Base-by-base conservation (phyloP, 345 rosid genomes). In the Pistacia vera region DNA sequence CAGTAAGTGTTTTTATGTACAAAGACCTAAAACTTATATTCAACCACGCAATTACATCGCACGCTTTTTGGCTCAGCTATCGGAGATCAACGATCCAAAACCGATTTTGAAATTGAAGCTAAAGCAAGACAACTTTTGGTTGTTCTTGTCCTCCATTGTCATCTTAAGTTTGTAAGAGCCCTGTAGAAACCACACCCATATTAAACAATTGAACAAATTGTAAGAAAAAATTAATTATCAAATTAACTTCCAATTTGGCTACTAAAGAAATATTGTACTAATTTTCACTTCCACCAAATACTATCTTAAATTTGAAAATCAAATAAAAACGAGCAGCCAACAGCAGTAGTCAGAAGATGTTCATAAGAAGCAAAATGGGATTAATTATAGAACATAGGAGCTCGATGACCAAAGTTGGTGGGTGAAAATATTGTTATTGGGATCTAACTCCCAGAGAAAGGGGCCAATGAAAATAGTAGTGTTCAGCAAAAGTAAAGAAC, bases 151-250 rank as follows among this genome's bases (percentile, higher is more conserved):
- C 22, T 74, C 74, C 71, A 91, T 85, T n/a, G 82, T 86, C 87
- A 90, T 83, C 83, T 77, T 84, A 49, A 91, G 88, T 1, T 82
- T 86, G 83, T 88, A 87, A 49, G 86, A 75, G 22, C 97, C 97
- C 97, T 91, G 89, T 36, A 70, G 52, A 41, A 75, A 18, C 62
- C 28, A 41, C 7, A 30, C 28, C n/a, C 59, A 56, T 3, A 48
- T 35, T 30, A 71, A 30, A 12, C 41, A 2, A 11, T 18, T 22
- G 9, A 36, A 38, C 48, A 36, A 35, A 56, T 30, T 4, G 8
- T 22, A 12, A 28, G 57, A 16, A 16, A 67, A 12, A 49, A 7
- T 38, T 22, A 49, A 35, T 20, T 17, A 46, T 66, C 0, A 66
- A 60, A 25, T 36, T 20, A 36, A 67, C 3, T 36, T 20, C 2